Evolutionary conservation across 345 rosid species (phyloP).

Genomic region (Psidium guajava): DNA sequence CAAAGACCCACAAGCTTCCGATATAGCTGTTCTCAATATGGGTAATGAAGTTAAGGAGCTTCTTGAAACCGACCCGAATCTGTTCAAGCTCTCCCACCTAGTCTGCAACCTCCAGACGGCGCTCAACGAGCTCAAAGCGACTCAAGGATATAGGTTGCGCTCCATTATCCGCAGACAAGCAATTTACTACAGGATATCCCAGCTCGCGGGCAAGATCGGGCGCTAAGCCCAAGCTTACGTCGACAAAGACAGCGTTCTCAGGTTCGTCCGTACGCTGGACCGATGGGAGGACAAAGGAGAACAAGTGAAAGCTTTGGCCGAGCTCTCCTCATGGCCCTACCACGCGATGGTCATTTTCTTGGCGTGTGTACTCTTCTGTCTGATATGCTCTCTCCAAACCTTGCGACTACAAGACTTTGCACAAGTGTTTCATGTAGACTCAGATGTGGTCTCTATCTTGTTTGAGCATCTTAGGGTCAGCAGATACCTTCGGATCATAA

Average conservation of each 20-base stretch:
- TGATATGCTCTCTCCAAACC: too few species aligned
- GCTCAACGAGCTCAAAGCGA: constrained; percentile 17
- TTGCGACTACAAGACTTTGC: too few species aligned
- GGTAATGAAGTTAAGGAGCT: neutral
- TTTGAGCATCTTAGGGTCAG: too few species aligned
- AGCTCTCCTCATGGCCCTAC: too few species aligned
- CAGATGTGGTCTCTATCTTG: too few species aligned
- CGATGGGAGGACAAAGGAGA: constrained; percentile 20
- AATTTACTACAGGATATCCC: constrained; percentile 27
- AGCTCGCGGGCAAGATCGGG: constrained; percentile 15
- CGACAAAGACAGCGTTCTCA: constrained; percentile 18
- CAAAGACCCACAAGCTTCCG: constrained; percentile 6
- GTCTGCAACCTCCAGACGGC: constrained; percentile 22
- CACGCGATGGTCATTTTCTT: too few species aligned
- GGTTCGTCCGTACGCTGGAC: constrained; percentile 16
- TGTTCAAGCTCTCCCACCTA: constrained; percentile 20
- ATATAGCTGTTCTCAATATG: constrained; percentile 12
- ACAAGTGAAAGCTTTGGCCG: constrained; percentile 15
- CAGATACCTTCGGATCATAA: too few species aligned
- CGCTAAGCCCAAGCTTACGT: constrained; percentile 15
- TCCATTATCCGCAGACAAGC: constrained; percentile 26
- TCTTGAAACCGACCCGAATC: constrained; percentile 7
- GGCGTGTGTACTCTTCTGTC: too few species aligned
- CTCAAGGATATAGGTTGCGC: constrained; percentile 10
- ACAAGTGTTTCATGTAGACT: too few species aligned